Evolutionary conservation across 345 rosid genomes (phyloP), one percentile per base, ranked within the genome.

Genomic region (Eutrema japonicum): DNA sequence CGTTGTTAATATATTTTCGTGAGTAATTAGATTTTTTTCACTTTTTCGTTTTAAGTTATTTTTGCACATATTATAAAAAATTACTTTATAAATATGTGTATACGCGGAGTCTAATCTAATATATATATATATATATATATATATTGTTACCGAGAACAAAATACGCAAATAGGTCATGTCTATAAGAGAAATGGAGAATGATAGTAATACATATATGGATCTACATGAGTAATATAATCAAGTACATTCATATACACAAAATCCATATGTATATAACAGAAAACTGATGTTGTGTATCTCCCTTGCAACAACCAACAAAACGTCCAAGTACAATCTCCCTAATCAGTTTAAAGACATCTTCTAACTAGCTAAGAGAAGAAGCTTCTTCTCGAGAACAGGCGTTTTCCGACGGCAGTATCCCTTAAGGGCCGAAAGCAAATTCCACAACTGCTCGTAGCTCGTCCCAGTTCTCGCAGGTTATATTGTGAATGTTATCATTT

Each of bases 401-500:
- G 22, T 18, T 18, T 18, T 18, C 22, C 22, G 22, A 18, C 22
- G 22, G 22, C 22, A 18, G 22, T 18, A 18, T 18, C 22, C 22
- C 22, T 18, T 18, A 18, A 18, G 88, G 85, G 74, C 80, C 81
- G 10, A 84, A 66, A 63, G 90, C 88, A 66, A 78, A 85, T 14
- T 83, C 94, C 3, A 89, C 93, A 16, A 85, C 89, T 11, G 92
- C 78, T 57, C 86, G 75, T 48, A 92, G 90, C 76, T 88, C 97
- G 73, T 92, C 97, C 92, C 92, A 92, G 29, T 79, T 86, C 32
- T 74, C 89, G 63, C 78, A 61, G 0, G 61, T 38, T 18, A 77
- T 64, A 18, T 84, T 56, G 45, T 83, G 30, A 40, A 75, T 54
- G 36, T 30, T 75, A 53, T 75, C 65, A 60, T 76, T 66, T 14